Base-by-base conservation (phyloP, 495 filamentous ascomycete genomes). In the Aspergillus diversus region DNA sequence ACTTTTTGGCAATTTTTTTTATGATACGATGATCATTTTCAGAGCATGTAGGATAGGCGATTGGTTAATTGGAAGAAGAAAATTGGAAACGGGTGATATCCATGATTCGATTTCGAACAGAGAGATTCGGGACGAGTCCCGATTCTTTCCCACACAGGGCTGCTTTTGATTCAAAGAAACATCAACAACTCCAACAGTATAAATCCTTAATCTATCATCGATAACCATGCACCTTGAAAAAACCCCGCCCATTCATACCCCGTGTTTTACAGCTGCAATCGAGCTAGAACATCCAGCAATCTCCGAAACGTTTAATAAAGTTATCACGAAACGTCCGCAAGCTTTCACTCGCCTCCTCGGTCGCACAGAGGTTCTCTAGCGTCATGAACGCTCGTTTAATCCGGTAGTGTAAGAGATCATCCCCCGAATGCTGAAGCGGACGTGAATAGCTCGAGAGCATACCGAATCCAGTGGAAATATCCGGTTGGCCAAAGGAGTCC, bases 341-440 rank as follows among this genome's bases (percentile, higher is more conserved):
- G 43, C 83, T 86, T 3, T 50, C 49, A 21, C 72, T 77, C 16
- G 86, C 84, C 43, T 81, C 80, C 5, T 73, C 70, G 0, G 82
- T 87, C 35, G 59, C 56, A 67, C 85, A 89, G 0, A 79, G 55
- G 0, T 69, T 66, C 15, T 82, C 73, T 1, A 89, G 70, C 33
- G 80, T 71, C 32, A 68, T 55, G 64, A 87, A 83, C 5, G 83
- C 80, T 43, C 81, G 80, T 4, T 75, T 74, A 37, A 69, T 66
- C 17, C 80, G 81, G 27, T 66, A 70, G 0, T 70, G 69, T 32
- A 66, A 50, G 11, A 64, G 16, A n/a, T 68, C 35, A 53, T 60
- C 55, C 58, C 70, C 47, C 35, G 48, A 39, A 61, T 33, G 35
- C 39, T 57, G 63, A 48, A 63, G 57, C 42, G 58, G 64, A 55